Evolutionary conservation across 768 basidiomycete genomes (phyloP).

Genomic region (Mrakia frigida): DNA sequence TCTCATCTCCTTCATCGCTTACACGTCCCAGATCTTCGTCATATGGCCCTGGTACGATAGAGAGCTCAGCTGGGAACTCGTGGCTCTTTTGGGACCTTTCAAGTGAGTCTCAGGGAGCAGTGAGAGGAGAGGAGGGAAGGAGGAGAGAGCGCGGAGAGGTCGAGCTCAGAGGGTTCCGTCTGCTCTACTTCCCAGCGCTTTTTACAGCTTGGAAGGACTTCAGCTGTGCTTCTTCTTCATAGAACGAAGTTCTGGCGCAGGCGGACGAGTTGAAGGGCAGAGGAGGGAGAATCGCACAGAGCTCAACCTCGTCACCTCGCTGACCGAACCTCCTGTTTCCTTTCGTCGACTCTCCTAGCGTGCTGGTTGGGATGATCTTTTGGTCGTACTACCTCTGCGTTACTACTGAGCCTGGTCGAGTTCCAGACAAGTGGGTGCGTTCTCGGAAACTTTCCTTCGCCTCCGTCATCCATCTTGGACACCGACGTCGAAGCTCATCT

Average conservation of each 20-base stretch:
- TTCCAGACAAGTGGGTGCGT: slow-evolving; percentile 53
- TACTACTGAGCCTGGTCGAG: slow-evolving; percentile 72
- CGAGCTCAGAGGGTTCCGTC: not conserved
- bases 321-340: slow-evolving; percentile 3
- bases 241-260: too few species aligned
- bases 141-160: not conserved
- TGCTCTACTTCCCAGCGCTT: not conserved
- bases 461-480: too few species aligned
- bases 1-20: slow-evolving; percentile 66
- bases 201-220: not conserved
- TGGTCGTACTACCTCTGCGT: slow-evolving; percentile 88
- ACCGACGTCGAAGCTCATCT: not conserved
- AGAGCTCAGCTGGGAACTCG: slow-evolving; percentile 64
- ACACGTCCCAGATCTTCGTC: slow-evolving; percentile 81
- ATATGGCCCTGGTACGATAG: slow-evolving; percentile 90
- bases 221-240: fast-evolving
- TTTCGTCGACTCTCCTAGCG: slow-evolving; percentile 47
- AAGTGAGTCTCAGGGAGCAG: slow-evolving; percentile 57
- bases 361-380: slow-evolving; percentile 67
- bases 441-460: slow-evolving; percentile 39
- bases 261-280: too few species aligned
- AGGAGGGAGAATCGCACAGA: too few species aligned
- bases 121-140: not conserved
- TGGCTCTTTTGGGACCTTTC: slow-evolving; percentile 77
- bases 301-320: slow-evolving; percentile 27